These are phyloP conservation scores for Vickermania ingenoplastis DNA, from an alignment of 208 protist genomes.

Conservation along the genomic window DNA sequence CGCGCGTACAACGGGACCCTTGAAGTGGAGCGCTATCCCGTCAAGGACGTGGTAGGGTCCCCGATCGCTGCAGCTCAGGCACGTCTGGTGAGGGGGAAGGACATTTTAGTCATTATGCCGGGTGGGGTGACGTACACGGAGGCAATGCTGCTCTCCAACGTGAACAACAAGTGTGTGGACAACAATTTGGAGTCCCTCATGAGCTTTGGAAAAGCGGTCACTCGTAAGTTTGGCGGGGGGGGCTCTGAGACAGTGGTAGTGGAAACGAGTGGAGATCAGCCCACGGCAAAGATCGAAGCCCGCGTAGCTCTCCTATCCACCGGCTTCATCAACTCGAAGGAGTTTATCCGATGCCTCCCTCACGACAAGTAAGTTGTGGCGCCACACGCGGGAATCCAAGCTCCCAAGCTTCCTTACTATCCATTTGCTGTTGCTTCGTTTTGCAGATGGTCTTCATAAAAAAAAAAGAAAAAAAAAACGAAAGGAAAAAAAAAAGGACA, in stretches of 20 bases:
- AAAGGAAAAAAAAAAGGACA: too few species aligned
- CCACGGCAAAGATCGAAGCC: constrained; percentile 77
- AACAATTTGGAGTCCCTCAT: constrained; percentile 76
- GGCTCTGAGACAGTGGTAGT: constrained; percentile 7
- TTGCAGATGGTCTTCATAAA: too few species aligned
- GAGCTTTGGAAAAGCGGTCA: constrained; percentile 65
- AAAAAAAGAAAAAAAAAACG: too few species aligned
- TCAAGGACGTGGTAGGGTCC: constrained; percentile 43
- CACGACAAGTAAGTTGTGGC: constrained; percentile 1
- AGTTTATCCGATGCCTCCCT: constrained; percentile 56
- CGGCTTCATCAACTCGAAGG: constrained; percentile 68
- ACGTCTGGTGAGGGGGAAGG: constrained; percentile 52
- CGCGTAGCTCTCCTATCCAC: constrained; percentile 69
- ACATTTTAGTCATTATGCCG: constrained; percentile 76
- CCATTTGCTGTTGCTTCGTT: too few species aligned
- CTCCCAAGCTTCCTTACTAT: neutral
- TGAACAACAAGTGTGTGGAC: constrained; percentile 64
- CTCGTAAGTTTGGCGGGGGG: constrained; percentile 25
- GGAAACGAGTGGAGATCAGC: constrained; percentile 35
- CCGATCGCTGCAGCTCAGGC: constrained; percentile 41
- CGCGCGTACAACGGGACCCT: constrained; percentile 75
- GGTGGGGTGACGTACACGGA: constrained; percentile 80
- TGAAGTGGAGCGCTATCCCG: constrained; percentile 51
- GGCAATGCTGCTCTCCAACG: constrained; percentile 58
- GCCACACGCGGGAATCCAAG: neutral